phyloP scores from a whole-genome alignment of 108 stramenopile species.

The Cyclotella baltica region DNA sequence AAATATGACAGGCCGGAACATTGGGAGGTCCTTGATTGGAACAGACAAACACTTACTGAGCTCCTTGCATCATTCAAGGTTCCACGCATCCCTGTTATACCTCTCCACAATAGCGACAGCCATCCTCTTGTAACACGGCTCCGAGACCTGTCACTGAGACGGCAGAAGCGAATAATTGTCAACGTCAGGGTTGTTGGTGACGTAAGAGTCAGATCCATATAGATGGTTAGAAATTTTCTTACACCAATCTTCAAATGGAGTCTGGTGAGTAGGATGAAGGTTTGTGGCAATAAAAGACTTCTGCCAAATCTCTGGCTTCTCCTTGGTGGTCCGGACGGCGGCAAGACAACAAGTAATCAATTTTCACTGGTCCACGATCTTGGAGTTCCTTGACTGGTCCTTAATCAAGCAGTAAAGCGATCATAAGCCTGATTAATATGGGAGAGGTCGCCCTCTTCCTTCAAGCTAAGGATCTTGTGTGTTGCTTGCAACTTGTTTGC shows the following conservation, averaged over 20 bases:
- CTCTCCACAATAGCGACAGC: conserved; percentile 7
- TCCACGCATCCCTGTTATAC: background rate
- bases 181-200: background rate
- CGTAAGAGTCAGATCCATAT: background rate
- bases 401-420: conserved; percentile 11
- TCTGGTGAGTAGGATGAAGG: conserved; percentile 5
- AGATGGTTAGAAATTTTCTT: background rate
- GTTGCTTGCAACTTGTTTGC: conserved; percentile 6
- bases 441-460: conserved; percentile 33
- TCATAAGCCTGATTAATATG: conserved; percentile 41
- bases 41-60: conserved; percentile 1
- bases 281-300: conserved; percentile 16
- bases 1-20: conserved; percentile 12
- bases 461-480: conserved; percentile 7
- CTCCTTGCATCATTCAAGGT: background rate
- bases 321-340: background rate
- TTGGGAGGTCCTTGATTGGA: conserved; percentile 1
- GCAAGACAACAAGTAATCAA: conserved; percentile 12
- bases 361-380: conserved; percentile 18
- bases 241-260: conserved; percentile 10
- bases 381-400: conserved; percentile 4
- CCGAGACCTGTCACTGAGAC: conserved; percentile 31
- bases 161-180: conserved; percentile 17
- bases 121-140: conserved; percentile 1
- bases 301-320: conserved; percentile 13